A percentile compares a stretch with the other conserved stretches of the same genome.
Evolutionary conservation across 2,329 filamentous ascomycete genomes (phyloP).

Genomic region (Colletotrichum aenigma): DNA sequence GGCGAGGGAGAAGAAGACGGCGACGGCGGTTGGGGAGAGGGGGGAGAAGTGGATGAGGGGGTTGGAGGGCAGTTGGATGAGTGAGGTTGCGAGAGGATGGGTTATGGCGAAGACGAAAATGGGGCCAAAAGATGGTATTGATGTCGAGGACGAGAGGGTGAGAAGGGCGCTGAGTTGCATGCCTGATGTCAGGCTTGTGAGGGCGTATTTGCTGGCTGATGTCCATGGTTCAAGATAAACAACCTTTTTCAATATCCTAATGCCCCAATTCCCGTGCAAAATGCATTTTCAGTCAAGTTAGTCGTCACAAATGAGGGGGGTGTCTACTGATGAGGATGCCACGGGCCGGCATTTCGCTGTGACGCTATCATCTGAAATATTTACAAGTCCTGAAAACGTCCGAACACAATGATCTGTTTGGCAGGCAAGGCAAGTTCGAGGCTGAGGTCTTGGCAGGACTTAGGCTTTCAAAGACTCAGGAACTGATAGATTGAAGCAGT

Average conservation of each 20-base stretch:
- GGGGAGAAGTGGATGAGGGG: slow-evolving; percentile 5
- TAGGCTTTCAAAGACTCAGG: neutral
- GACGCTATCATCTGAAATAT: neutral
- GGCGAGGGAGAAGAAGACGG: neutral
- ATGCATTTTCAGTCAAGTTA: neutral
- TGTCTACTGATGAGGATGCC: too few relatives aligned
- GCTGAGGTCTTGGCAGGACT: neutral
- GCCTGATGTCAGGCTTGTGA: slow-evolving; percentile 9
- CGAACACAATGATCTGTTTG: neutral
- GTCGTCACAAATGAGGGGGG: too few relatives aligned
- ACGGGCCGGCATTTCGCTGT: too few relatives aligned
- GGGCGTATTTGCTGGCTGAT: neutral
- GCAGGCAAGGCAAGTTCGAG: neutral
- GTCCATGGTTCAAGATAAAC: neutral
- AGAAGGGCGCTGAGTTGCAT: neutral
- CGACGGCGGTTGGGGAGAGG: neutral
- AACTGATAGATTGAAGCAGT: neutral
- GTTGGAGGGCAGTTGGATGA: neutral
- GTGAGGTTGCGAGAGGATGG: slow-evolving; percentile 10
- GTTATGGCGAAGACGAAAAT: neutral
- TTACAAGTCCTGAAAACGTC: fast-evolving
- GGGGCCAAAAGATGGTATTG: neutral
- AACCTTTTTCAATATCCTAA: fast-evolving
- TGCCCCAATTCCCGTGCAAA: too few relatives aligned
- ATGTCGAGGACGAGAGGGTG: neutral